Base-by-base conservation (phyloP, 345 rosid genomes). In the Dipteronia dyeriana region DNA sequence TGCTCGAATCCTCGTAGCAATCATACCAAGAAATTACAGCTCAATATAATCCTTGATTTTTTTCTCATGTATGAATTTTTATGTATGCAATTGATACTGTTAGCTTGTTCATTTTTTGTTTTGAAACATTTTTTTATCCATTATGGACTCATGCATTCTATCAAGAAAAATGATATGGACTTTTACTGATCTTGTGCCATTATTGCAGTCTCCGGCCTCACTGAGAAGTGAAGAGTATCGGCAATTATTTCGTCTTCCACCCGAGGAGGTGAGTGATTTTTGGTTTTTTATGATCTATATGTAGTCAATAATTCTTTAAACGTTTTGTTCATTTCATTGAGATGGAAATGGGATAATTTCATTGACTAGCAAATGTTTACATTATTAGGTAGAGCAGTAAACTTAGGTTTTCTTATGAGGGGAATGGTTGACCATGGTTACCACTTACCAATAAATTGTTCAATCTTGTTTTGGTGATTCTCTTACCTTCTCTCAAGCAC, bases 171-270 rank as follows among this genome's bases (percentile, higher is more conserved):
- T 0, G 1, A n/a, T 2, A 19, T 7, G 12, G 23, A 20, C 3
- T 59, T n/a, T 10, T 59, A 59, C 13, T 59, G 10, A 59, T 17
- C 39, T 61, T 66, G 20, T 66, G 62, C 22, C 79, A 63, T 63
- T 56, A 3, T 75, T 71, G 0, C 88, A 95, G 99, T 78, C 87
- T 66, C 75, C 75, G 2, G 84, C 84, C 10, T 61, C 87, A 43
- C 76, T 88, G 64, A 89, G 79, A 85, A 95, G 94, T 68, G 97
- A 93, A 86, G 98, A 93, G 86, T 93, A 91, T 81, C 87, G 94
- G 43, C 98, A 89, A 78, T 67, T 93, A 71, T 93, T 93, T 77
- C 90, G 93, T 73, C 97, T 93, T 82, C 97, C 98, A 25, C 81
- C 85, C 38, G 94, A 93, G 23, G 97, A 93, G 84, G 98, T 93